phyloP scores from a whole-genome alignment of 768 basidiomycete species.

The Boletus patriciae region DNA sequence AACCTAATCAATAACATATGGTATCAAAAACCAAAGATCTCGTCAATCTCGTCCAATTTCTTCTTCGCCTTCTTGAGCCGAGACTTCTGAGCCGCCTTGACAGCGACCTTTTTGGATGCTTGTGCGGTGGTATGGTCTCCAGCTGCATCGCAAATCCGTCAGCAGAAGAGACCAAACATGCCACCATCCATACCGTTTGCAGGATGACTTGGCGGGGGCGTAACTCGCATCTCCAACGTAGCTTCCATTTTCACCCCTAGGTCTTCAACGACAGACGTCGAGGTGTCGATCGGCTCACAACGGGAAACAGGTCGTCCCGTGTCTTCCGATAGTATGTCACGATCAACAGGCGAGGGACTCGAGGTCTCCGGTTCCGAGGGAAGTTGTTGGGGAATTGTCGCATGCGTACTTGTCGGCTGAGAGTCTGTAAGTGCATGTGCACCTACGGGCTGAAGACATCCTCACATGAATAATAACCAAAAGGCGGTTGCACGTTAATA shows the following conservation, averaged over 20 bases:
- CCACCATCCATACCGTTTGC: constrained; percentile 5
- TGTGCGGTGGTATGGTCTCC: background rate
- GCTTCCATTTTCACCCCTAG: background rate
- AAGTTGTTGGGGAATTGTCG: background rate
- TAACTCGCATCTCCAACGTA: background rate
- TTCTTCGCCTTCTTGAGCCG: constrained; percentile 18
- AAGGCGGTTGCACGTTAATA: constrained; percentile 29
- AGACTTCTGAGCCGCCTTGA: constrained; percentile 8
- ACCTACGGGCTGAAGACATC: background rate
- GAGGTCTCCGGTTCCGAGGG: background rate
- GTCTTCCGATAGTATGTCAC: constrained; percentile 15
- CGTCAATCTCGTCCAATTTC: constrained; percentile 28
- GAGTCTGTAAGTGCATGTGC: constrained; percentile 5
- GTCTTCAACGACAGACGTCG: background rate
- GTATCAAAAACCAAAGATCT: constrained; percentile 27
- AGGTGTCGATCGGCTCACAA: background rate
- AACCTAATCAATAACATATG: too few species aligned
- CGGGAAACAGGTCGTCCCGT: constrained; percentile 12
- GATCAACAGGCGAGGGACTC: background rate
- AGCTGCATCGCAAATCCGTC: constrained; percentile 1
- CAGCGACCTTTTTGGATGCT: background rate
- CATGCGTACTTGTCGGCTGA: constrained; percentile 16
- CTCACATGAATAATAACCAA: constrained; percentile 36
- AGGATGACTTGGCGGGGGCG: background rate
- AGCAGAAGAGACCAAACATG: background rate